Conservation (phyloP, 345 rosid species). For the Lepidium didymum region DNA sequence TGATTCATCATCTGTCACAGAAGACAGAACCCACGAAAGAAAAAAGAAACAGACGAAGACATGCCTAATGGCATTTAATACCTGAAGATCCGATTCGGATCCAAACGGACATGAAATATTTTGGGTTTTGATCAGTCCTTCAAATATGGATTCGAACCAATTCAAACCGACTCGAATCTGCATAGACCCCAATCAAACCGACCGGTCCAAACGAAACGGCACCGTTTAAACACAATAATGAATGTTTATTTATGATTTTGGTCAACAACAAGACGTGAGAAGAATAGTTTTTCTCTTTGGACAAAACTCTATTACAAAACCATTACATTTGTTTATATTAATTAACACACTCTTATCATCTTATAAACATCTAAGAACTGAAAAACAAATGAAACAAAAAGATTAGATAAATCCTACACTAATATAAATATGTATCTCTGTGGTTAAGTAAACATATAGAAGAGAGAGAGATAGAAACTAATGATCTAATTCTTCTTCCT, state of each 20-base stretch:
- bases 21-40: not conserved
- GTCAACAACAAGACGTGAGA: not conserved
- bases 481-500: not conserved
- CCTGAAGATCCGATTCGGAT: too few species aligned
- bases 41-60: too few species aligned
- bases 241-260: not conserved
- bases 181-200: too few species aligned
- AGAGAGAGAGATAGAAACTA: not conserved
- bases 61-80: too few species aligned
- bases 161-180: too few species aligned
- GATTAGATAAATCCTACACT: constrained; percentile 9
- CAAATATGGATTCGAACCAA: too few species aligned
- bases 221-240: not conserved
- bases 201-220: not conserved
- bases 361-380: constrained; percentile 7
- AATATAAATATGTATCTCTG: constrained; percentile 1
- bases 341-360: not conserved
- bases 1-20: not conserved
- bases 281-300: not conserved
- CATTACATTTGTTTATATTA: not conserved
- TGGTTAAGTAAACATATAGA: not conserved
- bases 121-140: too few species aligned
- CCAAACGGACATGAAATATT: too few species aligned
- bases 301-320: not conserved
- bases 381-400: not conserved